Conservation (phyloP, 2,329 filamentous ascomycete genomes). For the Colletotrichum tanaceti region DNA sequence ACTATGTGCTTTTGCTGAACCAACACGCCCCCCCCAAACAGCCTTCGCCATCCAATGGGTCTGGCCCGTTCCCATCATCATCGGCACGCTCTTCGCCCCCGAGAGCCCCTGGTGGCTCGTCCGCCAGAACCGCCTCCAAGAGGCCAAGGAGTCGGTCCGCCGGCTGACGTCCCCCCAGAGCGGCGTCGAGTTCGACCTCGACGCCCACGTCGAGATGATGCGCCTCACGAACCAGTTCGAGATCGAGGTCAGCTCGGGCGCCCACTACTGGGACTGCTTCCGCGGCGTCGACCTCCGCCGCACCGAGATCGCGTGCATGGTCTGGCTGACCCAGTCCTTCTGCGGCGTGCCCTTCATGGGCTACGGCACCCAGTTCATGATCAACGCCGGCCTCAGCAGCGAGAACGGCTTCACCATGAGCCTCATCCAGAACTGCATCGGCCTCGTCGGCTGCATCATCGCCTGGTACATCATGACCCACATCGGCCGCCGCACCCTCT, state of each 20-base stretch:
- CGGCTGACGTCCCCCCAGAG: conserved; percentile 40
- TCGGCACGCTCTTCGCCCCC: conserved; percentile 41
- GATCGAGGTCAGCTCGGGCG: conserved; percentile 44
- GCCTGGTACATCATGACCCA: conserved; percentile 55
- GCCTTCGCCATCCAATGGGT: conserved; percentile 50
- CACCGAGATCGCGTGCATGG: conserved; percentile 47
- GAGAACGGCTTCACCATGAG: conserved; percentile 51
- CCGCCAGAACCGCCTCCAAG: conserved; percentile 42
- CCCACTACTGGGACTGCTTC: conserved; percentile 42
- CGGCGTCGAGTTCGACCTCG: conserved; percentile 41
- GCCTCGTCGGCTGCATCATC: conserved; percentile 55
- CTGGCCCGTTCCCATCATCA: conserved; percentile 41
- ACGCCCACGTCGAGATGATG: conserved; percentile 44
- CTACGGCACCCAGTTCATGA: conserved; percentile 38
- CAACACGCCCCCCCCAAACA: not conserved
- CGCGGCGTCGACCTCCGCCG: conserved; percentile 45
- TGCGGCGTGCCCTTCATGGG: conserved; percentile 43
- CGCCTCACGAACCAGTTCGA: conserved; percentile 49
- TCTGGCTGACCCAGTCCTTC: conserved; percentile 46
- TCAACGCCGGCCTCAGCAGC: conserved; percentile 45
- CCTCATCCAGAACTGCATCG: conserved; percentile 56
- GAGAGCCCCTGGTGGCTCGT: conserved; percentile 47
- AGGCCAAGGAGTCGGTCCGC: conserved; percentile 39
- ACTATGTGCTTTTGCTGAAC: not conserved
- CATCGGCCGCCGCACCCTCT: conserved; percentile 54